Evolutionary conservation across 306 rosid genomes (phyloP).

Genomic region (Vigna nakashimae): DNA sequence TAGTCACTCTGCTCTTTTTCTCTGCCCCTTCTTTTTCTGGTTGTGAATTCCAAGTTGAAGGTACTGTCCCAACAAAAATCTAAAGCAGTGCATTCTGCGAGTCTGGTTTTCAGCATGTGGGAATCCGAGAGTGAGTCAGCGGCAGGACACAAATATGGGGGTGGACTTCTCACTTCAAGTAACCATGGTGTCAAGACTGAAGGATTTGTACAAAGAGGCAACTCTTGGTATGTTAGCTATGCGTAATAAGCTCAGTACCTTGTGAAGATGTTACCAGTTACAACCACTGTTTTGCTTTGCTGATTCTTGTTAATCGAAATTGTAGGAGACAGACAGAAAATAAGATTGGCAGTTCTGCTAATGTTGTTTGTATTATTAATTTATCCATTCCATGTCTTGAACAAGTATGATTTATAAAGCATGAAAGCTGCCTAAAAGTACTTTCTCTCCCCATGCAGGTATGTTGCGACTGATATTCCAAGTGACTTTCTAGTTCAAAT

Average conservation of each 20-base stretch:
- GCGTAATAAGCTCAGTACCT: conserved; percentile 23
- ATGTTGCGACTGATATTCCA: conserved; percentile 90
- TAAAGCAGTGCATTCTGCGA: conserved; percentile 36
- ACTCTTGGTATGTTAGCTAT: conserved; percentile 73
- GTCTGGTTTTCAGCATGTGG: conserved; percentile 76
- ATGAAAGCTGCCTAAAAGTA: conserved; percentile 2
- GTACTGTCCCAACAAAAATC: conserved; percentile 44
- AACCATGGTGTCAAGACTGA: conserved; percentile 80
- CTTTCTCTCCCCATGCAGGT: conserved; percentile 54
- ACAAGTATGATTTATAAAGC: conserved; percentile 8
- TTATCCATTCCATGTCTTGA: conserved; percentile 13
- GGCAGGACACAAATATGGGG: conserved; percentile 65
- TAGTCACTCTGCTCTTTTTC: conserved; percentile 30
- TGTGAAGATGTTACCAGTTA: conserved; percentile 1
- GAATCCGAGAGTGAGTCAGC: conserved; percentile 84
- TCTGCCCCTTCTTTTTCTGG: conserved; percentile 12
- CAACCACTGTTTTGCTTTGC: not conserved
- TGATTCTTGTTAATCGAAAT: conserved; percentile 3
- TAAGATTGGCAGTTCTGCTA: conserved; percentile 10
- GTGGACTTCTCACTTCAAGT: conserved; percentile 68
- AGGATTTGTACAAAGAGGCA: conserved; percentile 86
- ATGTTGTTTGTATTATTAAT: not conserved
- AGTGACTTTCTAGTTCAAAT: conserved; percentile 84
- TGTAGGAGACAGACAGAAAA: conserved; percentile 3
- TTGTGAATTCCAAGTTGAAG: conserved; percentile 41